Percentiles rank a stretch among this genome's conserved stretches.
Conservation (phyloP, 129 eudicot species). For the Sambucus nigra region DNA sequence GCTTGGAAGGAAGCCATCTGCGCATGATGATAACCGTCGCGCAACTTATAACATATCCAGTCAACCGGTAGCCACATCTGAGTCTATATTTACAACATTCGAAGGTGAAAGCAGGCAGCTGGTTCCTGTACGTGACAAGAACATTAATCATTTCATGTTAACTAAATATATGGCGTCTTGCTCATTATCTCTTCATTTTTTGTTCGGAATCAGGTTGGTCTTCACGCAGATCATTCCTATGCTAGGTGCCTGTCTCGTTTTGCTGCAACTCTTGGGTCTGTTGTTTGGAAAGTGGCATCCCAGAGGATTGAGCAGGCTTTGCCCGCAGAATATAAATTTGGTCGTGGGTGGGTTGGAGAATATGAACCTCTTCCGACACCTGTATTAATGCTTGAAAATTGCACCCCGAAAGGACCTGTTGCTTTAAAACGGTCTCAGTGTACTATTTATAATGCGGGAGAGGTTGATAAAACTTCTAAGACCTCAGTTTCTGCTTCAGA, state of each 20-base stretch:
- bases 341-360: constrained; percentile 98
- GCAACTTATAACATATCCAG: constrained; percentile 49
- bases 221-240: constrained; percentile 74
- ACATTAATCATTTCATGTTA: neutral
- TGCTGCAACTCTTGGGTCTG: constrained; percentile 84
- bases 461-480: constrained; percentile 16
- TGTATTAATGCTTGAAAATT: constrained; percentile 36
- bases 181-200: constrained; percentile 5
- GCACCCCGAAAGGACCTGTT: constrained; percentile 33
- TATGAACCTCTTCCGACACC: constrained; percentile 94
- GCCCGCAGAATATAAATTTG: constrained; percentile 69
- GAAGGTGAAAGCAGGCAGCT: constrained; percentile 87
- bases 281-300: constrained; percentile 92
- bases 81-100: constrained; percentile 56
- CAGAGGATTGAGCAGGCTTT: constrained; percentile 78
- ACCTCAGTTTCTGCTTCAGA: constrained; percentile 18
- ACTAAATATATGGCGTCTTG: neutral
- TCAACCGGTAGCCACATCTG: constrained; percentile 37
- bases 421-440: constrained; percentile 24
- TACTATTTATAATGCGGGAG: constrained; percentile 12
- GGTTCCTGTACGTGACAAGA: constrained; percentile 55
- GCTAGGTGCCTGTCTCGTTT: constrained; percentile 93
- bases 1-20: constrained; percentile 45
- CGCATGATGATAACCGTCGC: constrained; percentile 78
- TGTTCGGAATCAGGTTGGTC: constrained; percentile 69